Evolutionary conservation across 768 basidiomycete species (phyloP), one percentile per base, ranked within the genome.

Genomic region (Paxillus rubicundulus): DNA sequence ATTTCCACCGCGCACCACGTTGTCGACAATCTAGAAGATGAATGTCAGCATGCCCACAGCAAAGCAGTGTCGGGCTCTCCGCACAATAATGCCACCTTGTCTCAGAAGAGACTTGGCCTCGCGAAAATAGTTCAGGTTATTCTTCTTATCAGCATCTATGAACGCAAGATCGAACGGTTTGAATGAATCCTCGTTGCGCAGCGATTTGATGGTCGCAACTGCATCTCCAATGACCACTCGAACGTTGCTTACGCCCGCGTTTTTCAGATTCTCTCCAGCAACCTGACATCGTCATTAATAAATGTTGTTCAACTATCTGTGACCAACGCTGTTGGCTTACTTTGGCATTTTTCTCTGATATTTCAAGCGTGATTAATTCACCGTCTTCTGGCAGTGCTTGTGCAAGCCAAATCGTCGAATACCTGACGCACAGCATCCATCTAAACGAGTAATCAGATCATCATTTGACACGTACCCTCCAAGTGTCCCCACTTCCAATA

Each of bases 131-230:
- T 72, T 70, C 20, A 72, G 49, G 55, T 82, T 83, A 37, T 72
- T 74, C 4, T 70, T 65, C 62, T 87, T 87, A 70, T 87, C 84
- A 7, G 85, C 87, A 66, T 88, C 86, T 55, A 87, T 85, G 73
- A 88, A 89, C 3, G 75, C 74, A 17, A 89, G 66, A 64, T 88
- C 86, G 63, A 85, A 87, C 1, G 76, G 77, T 33, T 33, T 13
- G 3, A 33, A 33, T 13, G 33, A 32, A 4, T 69, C 65, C 9
- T 75, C 74, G 7, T 82, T 65, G 7, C 74, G 68, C 30, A 87
- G 66, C 39, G 68, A 72, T 20, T 66, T 68, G 39, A 88, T 70
- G 0, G 78, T 75, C 4, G 82, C 77, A 3, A 69, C 67, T 1
- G 82, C 85, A 32, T 76, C 72, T 0, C 82, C 84, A 30, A 79